Conservation (phyloP, 1,284 basidiomycete genomes). For the Puccinia sorghi region DNA sequence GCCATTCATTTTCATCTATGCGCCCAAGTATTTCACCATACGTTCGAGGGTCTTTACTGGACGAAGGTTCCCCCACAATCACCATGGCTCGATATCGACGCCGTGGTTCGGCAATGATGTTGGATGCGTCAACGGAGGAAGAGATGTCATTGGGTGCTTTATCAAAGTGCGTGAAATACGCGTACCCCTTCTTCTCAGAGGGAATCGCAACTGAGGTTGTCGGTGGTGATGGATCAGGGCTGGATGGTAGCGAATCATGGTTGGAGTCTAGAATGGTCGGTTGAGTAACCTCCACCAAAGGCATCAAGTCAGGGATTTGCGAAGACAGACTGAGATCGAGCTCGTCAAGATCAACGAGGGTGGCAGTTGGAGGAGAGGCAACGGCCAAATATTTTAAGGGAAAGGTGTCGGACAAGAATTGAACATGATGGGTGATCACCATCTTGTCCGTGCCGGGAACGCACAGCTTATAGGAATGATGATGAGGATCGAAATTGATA, state of each 20-base stretch:
- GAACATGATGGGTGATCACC: neutral
- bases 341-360: too few species aligned
- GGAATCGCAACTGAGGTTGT: neutral
- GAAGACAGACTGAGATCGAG: neutral
- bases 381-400: neutral
- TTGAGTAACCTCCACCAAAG: neutral
- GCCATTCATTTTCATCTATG: neutral
- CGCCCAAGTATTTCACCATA: neutral
- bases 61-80: neutral
- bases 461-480: slow-evolving; percentile 18
- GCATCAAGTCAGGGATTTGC: too few species aligned
- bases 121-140: neutral
- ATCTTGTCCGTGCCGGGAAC: neutral
- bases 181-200: neutral
- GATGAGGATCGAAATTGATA: neutral
- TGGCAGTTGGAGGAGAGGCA: neutral
- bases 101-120: neutral
- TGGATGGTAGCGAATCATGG: too few species aligned
- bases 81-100: neutral
- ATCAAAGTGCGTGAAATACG: neutral
- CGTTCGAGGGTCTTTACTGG: neutral
- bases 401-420: slow-evolving; percentile 1
- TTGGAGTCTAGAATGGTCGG: too few species aligned
- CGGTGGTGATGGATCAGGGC: too few species aligned
- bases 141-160: slow-evolving; percentile 18